Conservation (phyloP, 2,329 filamentous ascomycete species). For the Exophiala oligosperma region DNA sequence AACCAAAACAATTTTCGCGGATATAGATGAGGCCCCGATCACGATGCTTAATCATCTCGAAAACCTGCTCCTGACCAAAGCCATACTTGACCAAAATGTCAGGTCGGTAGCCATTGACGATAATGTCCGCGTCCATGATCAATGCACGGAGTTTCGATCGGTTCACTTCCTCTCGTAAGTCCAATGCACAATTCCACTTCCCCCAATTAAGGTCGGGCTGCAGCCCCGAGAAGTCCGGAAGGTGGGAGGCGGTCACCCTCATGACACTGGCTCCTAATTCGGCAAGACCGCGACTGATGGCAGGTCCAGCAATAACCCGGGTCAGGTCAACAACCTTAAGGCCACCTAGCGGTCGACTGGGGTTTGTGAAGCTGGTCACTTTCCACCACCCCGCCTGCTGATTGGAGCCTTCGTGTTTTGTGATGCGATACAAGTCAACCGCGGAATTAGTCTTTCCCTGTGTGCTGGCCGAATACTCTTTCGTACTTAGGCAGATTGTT, state of each 20-base stretch:
- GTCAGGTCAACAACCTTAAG: constrained; percentile 52
- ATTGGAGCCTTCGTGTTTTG: constrained; percentile 14
- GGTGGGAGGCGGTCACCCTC: constrained; percentile 43
- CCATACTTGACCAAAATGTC: constrained; percentile 57
- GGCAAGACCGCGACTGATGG: constrained; percentile 42
- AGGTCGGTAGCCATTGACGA: constrained; percentile 54
- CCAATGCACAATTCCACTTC: constrained; percentile 64
- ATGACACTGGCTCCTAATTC: constrained; percentile 49
- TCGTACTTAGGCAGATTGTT: constrained; percentile 38
- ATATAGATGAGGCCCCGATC: constrained; percentile 49
- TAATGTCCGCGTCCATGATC: constrained; percentile 51
- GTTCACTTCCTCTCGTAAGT: constrained; percentile 46
- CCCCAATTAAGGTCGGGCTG: constrained; percentile 72
- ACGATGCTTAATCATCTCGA: constrained; percentile 40
- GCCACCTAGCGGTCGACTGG: constrained; percentile 43
- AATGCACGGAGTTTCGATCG: constrained; percentile 42
- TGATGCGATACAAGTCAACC: constrained; percentile 41
- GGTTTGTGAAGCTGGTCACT: constrained; percentile 22
- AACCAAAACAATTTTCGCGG: constrained; percentile 52
- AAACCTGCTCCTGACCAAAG: constrained; percentile 50
- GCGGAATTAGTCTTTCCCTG: constrained; percentile 44
- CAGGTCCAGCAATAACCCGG: constrained; percentile 47
- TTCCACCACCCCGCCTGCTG: constrained; percentile 11
- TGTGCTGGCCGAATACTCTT: constrained; percentile 39
- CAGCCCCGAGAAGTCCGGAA: constrained; percentile 55